Conservation (phyloP, 805 yeast species). For the Barnettozyma pratensis region DNA sequence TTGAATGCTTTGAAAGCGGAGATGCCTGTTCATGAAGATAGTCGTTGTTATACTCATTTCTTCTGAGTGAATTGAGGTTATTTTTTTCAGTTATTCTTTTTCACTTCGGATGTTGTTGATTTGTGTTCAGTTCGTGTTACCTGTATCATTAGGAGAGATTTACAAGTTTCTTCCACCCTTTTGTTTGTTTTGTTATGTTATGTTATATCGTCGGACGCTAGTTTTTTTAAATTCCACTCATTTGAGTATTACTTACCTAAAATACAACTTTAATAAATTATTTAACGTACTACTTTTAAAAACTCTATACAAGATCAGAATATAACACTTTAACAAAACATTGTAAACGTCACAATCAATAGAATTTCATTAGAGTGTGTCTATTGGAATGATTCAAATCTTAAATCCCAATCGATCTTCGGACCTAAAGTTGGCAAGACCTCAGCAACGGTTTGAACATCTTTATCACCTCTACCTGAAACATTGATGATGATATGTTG, state of each 20-base stretch:
- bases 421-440: constrained; percentile 87
- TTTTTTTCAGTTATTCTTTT: not conserved
- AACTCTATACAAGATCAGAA: no score
- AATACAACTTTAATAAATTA: no score
- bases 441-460: constrained; percentile 96
- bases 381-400: constrained; percentile 53
- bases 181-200: no score
- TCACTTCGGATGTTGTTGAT: not conserved
- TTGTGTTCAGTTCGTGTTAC: not conserved
- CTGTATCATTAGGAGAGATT: no score
- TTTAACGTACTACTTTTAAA: no score
- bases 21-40: constrained; percentile 80
- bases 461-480: constrained; percentile 99
- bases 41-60: constrained; percentile 80
- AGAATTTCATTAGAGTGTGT: no score
- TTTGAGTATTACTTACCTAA: no score
- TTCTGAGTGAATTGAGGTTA: constrained; percentile 32
- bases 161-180: no score
- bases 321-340: no score
- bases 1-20: constrained; percentile 70
- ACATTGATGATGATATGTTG: constrained; percentile 82
- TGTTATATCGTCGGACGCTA: no score
- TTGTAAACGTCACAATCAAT: no score
- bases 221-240: no score
- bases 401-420: constrained; percentile 89